These are phyloP conservation scores for Beverwykella pulmonaria DNA, from an alignment of 495 filamentous ascomycete species.

Conservation along the genomic window DNA sequence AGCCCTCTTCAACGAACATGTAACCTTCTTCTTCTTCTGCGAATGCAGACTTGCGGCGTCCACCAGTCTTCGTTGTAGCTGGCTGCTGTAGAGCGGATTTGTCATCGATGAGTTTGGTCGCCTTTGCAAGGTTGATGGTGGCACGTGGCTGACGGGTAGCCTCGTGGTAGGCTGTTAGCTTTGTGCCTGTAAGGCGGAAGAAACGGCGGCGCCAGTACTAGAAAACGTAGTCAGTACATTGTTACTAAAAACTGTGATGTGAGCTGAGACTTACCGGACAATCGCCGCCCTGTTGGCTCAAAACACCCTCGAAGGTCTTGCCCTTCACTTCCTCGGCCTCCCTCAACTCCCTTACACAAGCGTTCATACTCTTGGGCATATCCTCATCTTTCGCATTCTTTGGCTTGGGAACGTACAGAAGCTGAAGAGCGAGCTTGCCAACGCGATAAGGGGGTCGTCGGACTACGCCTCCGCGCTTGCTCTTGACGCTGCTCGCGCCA, in stretches of 20 bases:
- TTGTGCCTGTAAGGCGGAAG: slow-evolving; percentile 89
- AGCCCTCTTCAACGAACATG: slow-evolving; percentile 99
- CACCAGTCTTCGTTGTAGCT: slow-evolving; percentile 66
- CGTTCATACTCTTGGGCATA: slow-evolving; percentile 98
- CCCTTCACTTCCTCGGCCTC: slow-evolving; percentile 76
- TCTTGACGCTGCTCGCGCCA: slow-evolving; percentile 77
- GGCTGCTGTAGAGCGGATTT: slow-evolving; percentile 73
- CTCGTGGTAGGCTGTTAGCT: slow-evolving; percentile 95
- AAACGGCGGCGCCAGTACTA: slow-evolving; percentile 97
- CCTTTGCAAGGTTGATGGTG: slow-evolving; percentile 94
- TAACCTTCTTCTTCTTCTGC: slow-evolving; percentile 98
- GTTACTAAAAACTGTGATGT: background rate
- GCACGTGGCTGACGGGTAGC: slow-evolving; percentile 91
- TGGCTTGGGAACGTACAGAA: slow-evolving; percentile 91
- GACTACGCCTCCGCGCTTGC: slow-evolving; percentile 70
- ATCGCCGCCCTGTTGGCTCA: slow-evolving; percentile 96
- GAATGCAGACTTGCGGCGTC: slow-evolving; percentile 88
- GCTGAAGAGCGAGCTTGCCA: slow-evolving; percentile 88
- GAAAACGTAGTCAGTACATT: slow-evolving; percentile 39
- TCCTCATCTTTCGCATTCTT: slow-evolving; percentile 88
- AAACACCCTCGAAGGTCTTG: slow-evolving; percentile 79
- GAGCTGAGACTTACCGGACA: slow-evolving; percentile 77
- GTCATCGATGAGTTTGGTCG: slow-evolving; percentile 91
- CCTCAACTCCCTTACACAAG: slow-evolving; percentile 86
- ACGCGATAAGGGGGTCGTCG: slow-evolving; percentile 88